These are phyloP conservation scores for Rhizomucor pusillus DNA, from an alignment of 371 early-diverging fungal genomes.

Conservation along the genomic window DNA sequence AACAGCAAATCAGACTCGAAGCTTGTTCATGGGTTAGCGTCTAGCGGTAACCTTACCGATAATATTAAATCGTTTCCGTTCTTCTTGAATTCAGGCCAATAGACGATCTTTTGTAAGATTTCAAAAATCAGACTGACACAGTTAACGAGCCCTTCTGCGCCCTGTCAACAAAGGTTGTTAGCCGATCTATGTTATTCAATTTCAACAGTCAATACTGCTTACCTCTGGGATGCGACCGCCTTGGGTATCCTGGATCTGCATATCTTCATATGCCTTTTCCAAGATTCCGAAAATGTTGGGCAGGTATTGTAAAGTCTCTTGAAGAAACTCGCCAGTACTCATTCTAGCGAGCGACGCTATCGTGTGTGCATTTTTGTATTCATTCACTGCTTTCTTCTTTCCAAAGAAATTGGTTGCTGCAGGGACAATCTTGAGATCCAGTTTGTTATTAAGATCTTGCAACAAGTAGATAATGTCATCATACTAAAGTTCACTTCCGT, in stretches of 20 bases:
- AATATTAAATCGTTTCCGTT: conserved; percentile 42
- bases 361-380: conserved; percentile 17
- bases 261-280: conserved; percentile 28
- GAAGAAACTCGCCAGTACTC: conserved; percentile 30
- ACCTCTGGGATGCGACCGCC: conserved; percentile 22
- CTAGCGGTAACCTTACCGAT: too few species aligned
- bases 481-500: conserved; percentile 8
- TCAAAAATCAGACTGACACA: conserved; percentile 46
- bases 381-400: conserved; percentile 31
- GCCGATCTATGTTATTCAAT: not conserved
- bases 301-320: conserved; percentile 29
- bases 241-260: conserved; percentile 31
- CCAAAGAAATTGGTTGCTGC: conserved; percentile 25
- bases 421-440: conserved; percentile 48
- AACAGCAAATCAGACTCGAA: too few species aligned
- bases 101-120: conserved; percentile 43
- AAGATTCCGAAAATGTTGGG: conserved; percentile 31
- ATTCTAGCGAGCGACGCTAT: conserved; percentile 34
- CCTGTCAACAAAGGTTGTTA: conserved; percentile 11
- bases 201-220: not conserved
- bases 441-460: conserved; percentile 50
- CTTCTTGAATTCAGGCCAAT: conserved; percentile 55
- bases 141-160: conserved; percentile 20
- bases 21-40: not conserved
- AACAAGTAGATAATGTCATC: conserved; percentile 47